Evolutionary conservation across 2,329 filamentous ascomycete genomes (phyloP).

Genomic region (Colletotrichum sp.): DNA sequence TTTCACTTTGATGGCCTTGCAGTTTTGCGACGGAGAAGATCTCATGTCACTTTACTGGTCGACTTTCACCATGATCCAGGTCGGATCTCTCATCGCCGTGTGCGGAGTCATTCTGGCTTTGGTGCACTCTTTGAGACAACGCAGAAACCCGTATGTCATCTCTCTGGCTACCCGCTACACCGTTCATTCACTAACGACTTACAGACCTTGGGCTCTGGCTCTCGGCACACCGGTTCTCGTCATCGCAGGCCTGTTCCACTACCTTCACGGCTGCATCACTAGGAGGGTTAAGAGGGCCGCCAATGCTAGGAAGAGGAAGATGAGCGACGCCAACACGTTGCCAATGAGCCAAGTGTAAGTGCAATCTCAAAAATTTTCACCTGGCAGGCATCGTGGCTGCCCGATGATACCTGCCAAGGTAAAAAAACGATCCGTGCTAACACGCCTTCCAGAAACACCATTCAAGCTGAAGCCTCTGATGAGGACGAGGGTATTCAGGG

Average conservation of each 20-base stretch:
- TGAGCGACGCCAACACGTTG: slow-evolving; percentile 28
- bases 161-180: neutral
- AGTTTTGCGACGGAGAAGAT: slow-evolving; percentile 66
- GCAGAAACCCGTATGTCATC: slow-evolving; percentile 54
- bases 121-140: slow-evolving; percentile 52
- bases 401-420: slow-evolving; percentile 20
- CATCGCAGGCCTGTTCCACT: slow-evolving; percentile 58
- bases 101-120: slow-evolving; percentile 60
- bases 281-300: slow-evolving; percentile 38
- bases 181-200: slow-evolving; percentile 1
- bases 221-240: slow-evolving; percentile 66
- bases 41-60: slow-evolving; percentile 66
- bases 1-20: slow-evolving; percentile 56
- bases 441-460: slow-evolving; percentile 37
- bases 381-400: neutral
- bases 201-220: slow-evolving; percentile 61
- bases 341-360: slow-evolving; percentile 52
- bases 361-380: neutral
- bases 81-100: slow-evolving; percentile 64
- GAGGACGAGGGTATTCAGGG: slow-evolving; percentile 31
- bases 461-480: slow-evolving; percentile 29
- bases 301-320: slow-evolving; percentile 23
- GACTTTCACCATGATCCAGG: slow-evolving; percentile 65
- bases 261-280: slow-evolving; percentile 46
- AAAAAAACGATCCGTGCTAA: slow-evolving; percentile 20